Conservation (phyloP, 2,329 filamentous ascomycete genomes). For the Huntiella decipiens region DNA sequence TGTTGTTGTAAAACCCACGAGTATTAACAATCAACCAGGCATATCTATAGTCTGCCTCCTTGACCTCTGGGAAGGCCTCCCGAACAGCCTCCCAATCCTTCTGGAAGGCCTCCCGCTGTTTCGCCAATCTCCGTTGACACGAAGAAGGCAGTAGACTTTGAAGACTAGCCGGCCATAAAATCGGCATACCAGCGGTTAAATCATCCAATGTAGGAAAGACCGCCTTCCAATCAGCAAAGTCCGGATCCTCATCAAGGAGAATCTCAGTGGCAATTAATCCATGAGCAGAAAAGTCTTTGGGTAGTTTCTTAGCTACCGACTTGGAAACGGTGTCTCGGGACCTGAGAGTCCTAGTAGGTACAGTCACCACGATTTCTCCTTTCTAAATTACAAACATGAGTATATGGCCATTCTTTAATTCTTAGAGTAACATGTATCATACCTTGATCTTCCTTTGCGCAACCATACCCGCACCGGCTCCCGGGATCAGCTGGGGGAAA, state of each 20-base stretch:
- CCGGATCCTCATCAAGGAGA: conserved; percentile 17
- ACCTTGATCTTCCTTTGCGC: conserved; percentile 49
- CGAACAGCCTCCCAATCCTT: conserved; percentile 22
- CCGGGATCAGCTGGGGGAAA: conserved; percentile 44
- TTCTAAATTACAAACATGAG: conserved; percentile 15
- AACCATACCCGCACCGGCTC: conserved; percentile 60
- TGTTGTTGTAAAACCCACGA: conserved; percentile 40
- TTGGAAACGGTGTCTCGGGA: conserved; percentile 41
- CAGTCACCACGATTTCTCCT: conserved; percentile 39
- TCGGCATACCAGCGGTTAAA: conserved; percentile 29
- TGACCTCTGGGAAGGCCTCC: conserved; percentile 16
- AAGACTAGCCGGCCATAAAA: conserved; percentile 29
- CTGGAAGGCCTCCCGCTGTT: conserved; percentile 29
- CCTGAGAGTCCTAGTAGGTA: conserved; percentile 45
- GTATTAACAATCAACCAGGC: conserved; percentile 43
- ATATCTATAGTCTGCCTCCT: conserved; percentile 29
- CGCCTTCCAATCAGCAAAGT: conserved; percentile 39
- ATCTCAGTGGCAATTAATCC: conserved; percentile 54
- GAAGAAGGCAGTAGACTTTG: conserved; percentile 27
- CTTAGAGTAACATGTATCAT: conserved; percentile 12
- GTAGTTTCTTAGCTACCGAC: conserved; percentile 30
- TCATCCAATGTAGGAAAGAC: conserved; percentile 47
- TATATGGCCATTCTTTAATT: background rate
- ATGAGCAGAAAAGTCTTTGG: conserved; percentile 41
- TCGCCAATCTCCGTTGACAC: conserved; percentile 26